Conservation (phyloP, 768 basidiomycete genomes). For the Mycena olivaceomarginata region DNA sequence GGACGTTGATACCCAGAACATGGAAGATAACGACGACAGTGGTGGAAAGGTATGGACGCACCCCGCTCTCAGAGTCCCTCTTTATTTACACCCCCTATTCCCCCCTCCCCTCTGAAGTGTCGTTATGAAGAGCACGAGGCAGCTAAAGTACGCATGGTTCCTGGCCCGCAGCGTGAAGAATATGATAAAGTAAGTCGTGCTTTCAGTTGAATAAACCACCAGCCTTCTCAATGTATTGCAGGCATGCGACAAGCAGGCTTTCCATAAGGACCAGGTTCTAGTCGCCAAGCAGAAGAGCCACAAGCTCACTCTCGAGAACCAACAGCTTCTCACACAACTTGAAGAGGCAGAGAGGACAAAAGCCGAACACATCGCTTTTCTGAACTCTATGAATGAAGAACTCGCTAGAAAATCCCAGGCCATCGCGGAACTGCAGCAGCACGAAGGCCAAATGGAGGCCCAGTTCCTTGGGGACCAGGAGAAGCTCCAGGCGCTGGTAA, state of each 20-base stretch:
- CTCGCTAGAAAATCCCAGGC: slow-evolving; percentile 8
- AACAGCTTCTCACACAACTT: slow-evolving; percentile 22
- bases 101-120: slow-evolving; percentile 11
- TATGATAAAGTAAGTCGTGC: slow-evolving; percentile 22
- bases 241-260: slow-evolving; percentile 18
- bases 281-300: slow-evolving; percentile 18
- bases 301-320: slow-evolving; percentile 18
- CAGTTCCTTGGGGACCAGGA: slow-evolving; percentile 34
- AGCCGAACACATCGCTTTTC: slow-evolving; percentile 1
- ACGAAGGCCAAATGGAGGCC: slow-evolving; percentile 34
- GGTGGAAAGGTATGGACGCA: slow-evolving; percentile 24
- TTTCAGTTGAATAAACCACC: slow-evolving; percentile 14
- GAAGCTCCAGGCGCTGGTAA: slow-evolving; percentile 33
- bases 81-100: neutral
- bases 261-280: slow-evolving; percentile 20
- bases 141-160: slow-evolving; percentile 27
- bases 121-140: neutral
- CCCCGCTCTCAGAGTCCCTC: slow-evolving; percentile 20
- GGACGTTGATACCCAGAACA: slow-evolving; percentile 15
- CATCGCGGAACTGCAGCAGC: slow-evolving; percentile 27
- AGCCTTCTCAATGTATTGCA: slow-evolving; percentile 10
- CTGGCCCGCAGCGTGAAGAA: slow-evolving; percentile 19
- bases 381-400: slow-evolving; percentile 20
- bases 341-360: slow-evolving; percentile 16
- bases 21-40: slow-evolving; percentile 1